Base-by-base conservation (phyloP, 805 yeast genomes). In the Candida adriatica region DNA sequence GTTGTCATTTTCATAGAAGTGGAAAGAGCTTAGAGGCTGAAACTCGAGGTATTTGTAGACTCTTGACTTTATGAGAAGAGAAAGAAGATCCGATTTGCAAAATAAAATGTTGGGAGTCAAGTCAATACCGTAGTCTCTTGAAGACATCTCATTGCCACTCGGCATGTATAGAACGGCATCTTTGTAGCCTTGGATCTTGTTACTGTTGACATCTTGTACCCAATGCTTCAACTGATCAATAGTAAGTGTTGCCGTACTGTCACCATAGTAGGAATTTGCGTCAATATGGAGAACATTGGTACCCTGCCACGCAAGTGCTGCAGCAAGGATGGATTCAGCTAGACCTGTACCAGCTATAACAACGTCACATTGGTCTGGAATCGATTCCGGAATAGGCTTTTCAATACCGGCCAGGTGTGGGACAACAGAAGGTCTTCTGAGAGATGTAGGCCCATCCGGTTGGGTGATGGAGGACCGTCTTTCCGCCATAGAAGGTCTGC, bases 241-340 rank as follows among this genome's bases (percentile, higher is more conserved):
- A 14, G 94, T 82, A 31, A 92, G 60, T 3, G 95, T 83, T 6
- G 96, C 87, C 30, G 79, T 70, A 21, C 80, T 70, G 54, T 88
- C 97, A 14, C 98, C 98, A 49, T 92, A 92, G 53, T 84, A 79
- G 18, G 75, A 68, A 51, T 87, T 81, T 26, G 76, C 65, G 55
- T 92, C 98, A 18, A 92, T 75, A 52, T 92, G 98, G 26, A 92
- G 62, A 7, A 92, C 96, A 42, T 71, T 76, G n/a, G 92, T 76
- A n/a, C 98, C 98, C 48, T 86, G 95, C 97, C 98, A 92, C 9
- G 96, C 81, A 28, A 92, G 66, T 0, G 96, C 90, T 9, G 96
- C 95, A 0, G 97, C 96, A 29, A 87, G 59, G 9, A 92, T 77
- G 44, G 86, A 75, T 55, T 92, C 95, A 2, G 78, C 79, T 25